Evolutionary conservation across 192 early-diverging fungal species (phyloP), one percentile per base, ranked within the genome.

Genomic region (Backusella mclennaniae): DNA sequence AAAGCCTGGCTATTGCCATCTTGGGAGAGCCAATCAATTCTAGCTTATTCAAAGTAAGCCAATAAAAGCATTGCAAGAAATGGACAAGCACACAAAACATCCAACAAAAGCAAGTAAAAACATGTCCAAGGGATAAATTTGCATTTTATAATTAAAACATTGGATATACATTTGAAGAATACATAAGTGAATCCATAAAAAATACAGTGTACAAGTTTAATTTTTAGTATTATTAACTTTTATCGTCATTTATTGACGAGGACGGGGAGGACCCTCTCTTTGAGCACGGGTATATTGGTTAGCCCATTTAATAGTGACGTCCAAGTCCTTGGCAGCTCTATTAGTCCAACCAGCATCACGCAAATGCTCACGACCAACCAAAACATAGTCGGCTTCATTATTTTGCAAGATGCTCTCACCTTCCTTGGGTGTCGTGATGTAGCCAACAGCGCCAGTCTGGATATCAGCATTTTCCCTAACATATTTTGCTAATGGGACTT

Each of bases 331-430:
- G 14, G 90, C 95, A 35, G 90, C 90, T 23, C 88, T 79, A 35
- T 91, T 68, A 29, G 88, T 90, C 84, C 90, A 96, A 38, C 73
- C 81, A 21, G 94, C 86, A 53, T 97, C 85, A 39, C 90, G 80
- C 81, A 97, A 79, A 73, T 92, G 89, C 26, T 77, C 86, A 17
- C 96, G 85, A 6, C 83, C 96, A 6, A 95, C 33, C 7, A 93
- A 86, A 14, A 97, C 83, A 41, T 92, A 38, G 80, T 97, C 95
- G 0, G 96, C 96, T 56, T 84, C 77, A n/a, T 85, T 85, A 0
- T 77, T 63, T 26, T 86, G 74, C 17, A 98, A 53, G 17, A 96
- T 86, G 2, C 85, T 85, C 35, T 97, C 90, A 0, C 93, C 95
- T 63, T 92, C 87, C 29, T 85, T 46, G 4, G 87, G 82, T 14